Evolutionary conservation across 2,329 filamentous ascomycete genomes (phyloP).

Genomic region (Ascocoryne sarcoides): DNA sequence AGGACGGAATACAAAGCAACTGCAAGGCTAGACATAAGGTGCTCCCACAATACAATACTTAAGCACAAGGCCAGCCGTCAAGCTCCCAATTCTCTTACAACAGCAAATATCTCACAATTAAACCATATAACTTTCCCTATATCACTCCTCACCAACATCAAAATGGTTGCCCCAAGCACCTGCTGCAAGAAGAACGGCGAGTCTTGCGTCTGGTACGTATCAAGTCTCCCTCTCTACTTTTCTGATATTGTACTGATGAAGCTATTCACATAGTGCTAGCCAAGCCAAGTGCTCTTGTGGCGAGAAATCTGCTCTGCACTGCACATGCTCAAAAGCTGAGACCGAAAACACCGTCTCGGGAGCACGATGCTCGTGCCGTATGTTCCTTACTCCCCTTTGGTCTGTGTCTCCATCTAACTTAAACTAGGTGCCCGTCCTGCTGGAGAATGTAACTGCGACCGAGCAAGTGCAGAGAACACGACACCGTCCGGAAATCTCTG

Average conservation of each 20-base stretch:
- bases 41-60: background rate
- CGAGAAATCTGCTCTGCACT: conserved; percentile 76
- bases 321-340: conserved; percentile 69
- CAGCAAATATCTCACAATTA: background rate
- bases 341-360: conserved; percentile 67
- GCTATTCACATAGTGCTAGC: conserved; percentile 36
- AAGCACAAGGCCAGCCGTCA: background rate
- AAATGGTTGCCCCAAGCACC: conserved; percentile 25
- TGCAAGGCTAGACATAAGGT: background rate
- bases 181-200: conserved; percentile 27
- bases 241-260: conserved; percentile 1
- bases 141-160: conserved; percentile 4
- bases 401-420: conserved; percentile 3
- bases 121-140: background rate
- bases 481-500: conserved; percentile 53
- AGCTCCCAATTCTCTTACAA: background rate
- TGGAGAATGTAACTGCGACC: conserved; percentile 73
- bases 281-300: conserved; percentile 80
- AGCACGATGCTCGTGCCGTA: conserved; percentile 72
- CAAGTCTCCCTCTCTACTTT: conserved; percentile 1
- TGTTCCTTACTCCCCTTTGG: conserved; percentile 31
- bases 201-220: conserved; percentile 25
- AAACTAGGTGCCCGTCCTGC: conserved; percentile 53
- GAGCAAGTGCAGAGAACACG: conserved; percentile 62
- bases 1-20: background rate